Percentiles rank a stretch among this genome's conserved stretches.
phyloP scores from a whole-genome alignment of 768 basidiomycete species.

The Suillus occidentalis region DNA sequence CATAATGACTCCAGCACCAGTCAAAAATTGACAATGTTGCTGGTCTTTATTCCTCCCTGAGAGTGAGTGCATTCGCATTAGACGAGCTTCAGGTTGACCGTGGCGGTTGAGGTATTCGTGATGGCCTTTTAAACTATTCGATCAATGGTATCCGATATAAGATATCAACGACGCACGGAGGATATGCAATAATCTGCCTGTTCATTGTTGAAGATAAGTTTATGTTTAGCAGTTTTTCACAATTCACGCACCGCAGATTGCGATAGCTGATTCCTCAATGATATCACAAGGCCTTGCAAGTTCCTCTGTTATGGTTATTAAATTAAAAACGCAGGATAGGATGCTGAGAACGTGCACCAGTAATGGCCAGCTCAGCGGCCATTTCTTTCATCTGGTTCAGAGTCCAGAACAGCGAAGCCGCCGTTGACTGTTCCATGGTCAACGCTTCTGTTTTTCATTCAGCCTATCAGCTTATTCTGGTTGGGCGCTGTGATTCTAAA shows the following conservation, averaged over 20 bases:
- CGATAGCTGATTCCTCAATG: background rate
- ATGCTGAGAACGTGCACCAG: background rate
- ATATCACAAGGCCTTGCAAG: background rate
- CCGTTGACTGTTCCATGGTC: background rate
- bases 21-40: too few relatives aligned
- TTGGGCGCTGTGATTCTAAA: background rate
- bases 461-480: background rate
- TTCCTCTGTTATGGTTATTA: background rate
- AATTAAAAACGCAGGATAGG: background rate
- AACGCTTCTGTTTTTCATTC: background rate
- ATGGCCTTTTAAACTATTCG: background rate
- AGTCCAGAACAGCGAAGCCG: background rate
- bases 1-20: too few relatives aligned
- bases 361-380: background rate
- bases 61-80: too few relatives aligned
- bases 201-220: background rate
- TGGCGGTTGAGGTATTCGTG: too few relatives aligned
- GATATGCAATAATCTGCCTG: background rate
- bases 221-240: too few relatives aligned
- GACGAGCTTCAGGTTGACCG: too few relatives aligned
- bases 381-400: background rate
- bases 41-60: too few relatives aligned
- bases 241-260: background rate
- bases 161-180: too few relatives aligned
- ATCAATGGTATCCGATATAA: too few relatives aligned